These are phyloP conservation scores for Geranium rotundifolium DNA, from an alignment of 345 rosid species.

Conservation along the genomic window DNA sequence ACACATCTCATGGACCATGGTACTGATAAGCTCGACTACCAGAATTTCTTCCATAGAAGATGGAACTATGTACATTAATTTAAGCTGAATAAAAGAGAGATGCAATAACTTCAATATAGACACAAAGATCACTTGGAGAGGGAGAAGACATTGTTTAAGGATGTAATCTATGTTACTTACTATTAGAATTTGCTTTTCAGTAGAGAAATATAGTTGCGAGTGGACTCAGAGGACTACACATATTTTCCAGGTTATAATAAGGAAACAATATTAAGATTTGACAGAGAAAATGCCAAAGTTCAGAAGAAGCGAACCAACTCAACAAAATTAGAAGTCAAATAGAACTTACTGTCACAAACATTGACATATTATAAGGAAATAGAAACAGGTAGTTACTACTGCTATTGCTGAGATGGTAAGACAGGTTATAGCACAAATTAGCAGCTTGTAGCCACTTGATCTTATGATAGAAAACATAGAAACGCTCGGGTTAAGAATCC, in stretches of 20 bases:
- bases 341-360: not conserved
- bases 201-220: not conserved
- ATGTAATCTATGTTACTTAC: not conserved
- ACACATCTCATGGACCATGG: not conserved
- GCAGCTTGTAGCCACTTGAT: not conserved
- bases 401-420: not conserved
- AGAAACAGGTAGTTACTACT: not conserved
- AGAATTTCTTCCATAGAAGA: not conserved
- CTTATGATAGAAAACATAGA: not conserved
- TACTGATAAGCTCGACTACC: not conserved
- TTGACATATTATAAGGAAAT: not conserved
- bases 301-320: not conserved
- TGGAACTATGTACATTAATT: too few relatives aligned
- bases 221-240: not conserved
- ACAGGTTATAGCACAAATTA: not conserved
- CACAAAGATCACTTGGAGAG: not conserved
- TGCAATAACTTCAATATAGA: not conserved
- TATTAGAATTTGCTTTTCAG: too few relatives aligned
- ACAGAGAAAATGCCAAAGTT: not conserved
- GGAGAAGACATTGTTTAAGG: not conserved
- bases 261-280: not conserved
- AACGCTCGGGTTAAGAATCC: not conserved
- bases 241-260: too few relatives aligned
- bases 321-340: not conserved
- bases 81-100: too few relatives aligned